Evolutionary conservation across 2,329 filamentous ascomycete species (phyloP), one percentile per base, ranked within the genome.

Genomic region (Phaeosphaeria sp.): DNA sequence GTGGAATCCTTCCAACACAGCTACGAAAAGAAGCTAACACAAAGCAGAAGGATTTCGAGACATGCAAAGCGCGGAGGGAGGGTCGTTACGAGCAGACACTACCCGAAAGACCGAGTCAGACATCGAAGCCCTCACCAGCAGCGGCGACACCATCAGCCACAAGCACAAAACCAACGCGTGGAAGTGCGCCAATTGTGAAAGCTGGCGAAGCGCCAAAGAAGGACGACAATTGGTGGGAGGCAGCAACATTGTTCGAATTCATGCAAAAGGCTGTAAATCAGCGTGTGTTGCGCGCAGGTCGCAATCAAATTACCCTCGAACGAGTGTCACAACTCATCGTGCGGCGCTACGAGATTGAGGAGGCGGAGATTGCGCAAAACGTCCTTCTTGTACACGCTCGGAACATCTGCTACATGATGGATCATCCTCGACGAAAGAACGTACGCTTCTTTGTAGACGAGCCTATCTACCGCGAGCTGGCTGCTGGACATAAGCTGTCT

Each of bases 171-270:
- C 27, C 39, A 11, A 6, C 30, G 11, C 59, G 56, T 1, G 56
- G 50, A 7, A 69, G 60, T 49, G 30, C 55, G 7, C 40, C 55
- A 8, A 36, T 40, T 6, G 44, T 53, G 21, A 69, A 62, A 43
- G 24, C 56, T 6, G 47, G 48, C 9, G 61, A 63, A 50, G 53
- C 57, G 52, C 73, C 73, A 8, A 77, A 72, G 64, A 78, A 78
- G 49, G 73, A 78, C 33, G 64, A 76, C 43, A 77, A 77, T 25
- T 78, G 76, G 76, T 78, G 76, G 74, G 69, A 74, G 53, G 68
- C 74, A 8, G 65, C 74, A 6, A 67, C 69, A 18, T 57, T 79
- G 5, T 79, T 77, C 58, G 76, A 77, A 30, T 76, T 78, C 57
- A 77, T 78, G 67, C 74, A 77, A 48, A 77, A 75, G 49, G 72